These are phyloP conservation scores for Collybia sp. DNA, from an alignment of 768 basidiomycete species.

Conservation along the genomic window DNA sequence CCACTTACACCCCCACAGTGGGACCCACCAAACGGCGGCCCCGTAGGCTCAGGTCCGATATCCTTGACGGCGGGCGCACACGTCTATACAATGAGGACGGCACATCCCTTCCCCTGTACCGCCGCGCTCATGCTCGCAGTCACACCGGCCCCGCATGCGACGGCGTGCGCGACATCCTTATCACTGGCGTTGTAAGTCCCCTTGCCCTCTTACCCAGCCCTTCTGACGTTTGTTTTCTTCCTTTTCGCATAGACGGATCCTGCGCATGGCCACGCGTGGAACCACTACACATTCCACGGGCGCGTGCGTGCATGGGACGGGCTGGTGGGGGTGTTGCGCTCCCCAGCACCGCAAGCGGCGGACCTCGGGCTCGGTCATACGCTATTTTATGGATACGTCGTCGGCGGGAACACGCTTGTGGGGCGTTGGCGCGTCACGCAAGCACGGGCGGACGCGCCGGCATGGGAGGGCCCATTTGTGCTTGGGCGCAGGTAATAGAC, in stretches of 20 bases:
- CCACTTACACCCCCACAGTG: too few relatives aligned
- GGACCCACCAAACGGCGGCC: too few relatives aligned
- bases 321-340: constrained; percentile 46
- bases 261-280: constrained; percentile 43
- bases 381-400: constrained; percentile 70
- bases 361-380: constrained; percentile 19
- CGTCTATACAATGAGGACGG: too few relatives aligned
- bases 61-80: too few relatives aligned
- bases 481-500: constrained; percentile 41
- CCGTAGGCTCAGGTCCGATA: too few relatives aligned
- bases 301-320: constrained; percentile 58
- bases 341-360: constrained; percentile 20
- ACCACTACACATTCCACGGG: constrained; percentile 43
- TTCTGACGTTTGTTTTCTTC: neutral
- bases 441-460: constrained; percentile 39
- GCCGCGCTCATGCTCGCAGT: too few relatives aligned
- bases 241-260: constrained; percentile 41
- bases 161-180: constrained; percentile 56
- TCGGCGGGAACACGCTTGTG: constrained; percentile 60
- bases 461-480: constrained; percentile 62
- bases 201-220: neutral
- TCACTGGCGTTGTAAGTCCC: constrained; percentile 51
- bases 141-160: constrained; percentile 27
- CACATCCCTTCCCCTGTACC: too few relatives aligned
- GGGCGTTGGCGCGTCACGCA: constrained; percentile 64